Evolutionary conservation across 116 monocot genomes (phyloP).

Genomic region (Trichopus zeylanicus): DNA sequence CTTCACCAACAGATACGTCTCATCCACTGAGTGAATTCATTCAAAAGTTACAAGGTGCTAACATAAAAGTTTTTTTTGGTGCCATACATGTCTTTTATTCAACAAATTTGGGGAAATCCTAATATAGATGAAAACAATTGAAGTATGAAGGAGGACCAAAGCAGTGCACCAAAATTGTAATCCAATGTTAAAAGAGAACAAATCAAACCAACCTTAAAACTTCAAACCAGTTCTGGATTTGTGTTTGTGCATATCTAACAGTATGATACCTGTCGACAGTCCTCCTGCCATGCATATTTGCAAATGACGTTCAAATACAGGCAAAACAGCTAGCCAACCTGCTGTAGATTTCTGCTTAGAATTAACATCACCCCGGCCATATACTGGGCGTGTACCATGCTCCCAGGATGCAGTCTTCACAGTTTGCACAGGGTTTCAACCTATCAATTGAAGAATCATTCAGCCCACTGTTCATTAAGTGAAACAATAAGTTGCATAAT

Average conservation of each 20-base stretch:
- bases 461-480: conserved; percentile 4
- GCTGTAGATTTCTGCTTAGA: conserved; percentile 86
- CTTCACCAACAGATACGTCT: too few relatives aligned
- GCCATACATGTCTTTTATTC: too few relatives aligned
- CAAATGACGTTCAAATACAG: conserved; percentile 99
- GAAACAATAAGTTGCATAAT: not conserved
- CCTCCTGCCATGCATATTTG: conserved; percentile 97
- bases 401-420: conserved; percentile 92
- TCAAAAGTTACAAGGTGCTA: too few relatives aligned
- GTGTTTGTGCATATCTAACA: not conserved
- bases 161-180: too few relatives aligned
- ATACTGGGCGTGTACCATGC: conserved; percentile 85
- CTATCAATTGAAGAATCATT: conserved; percentile 23
- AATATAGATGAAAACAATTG: too few relatives aligned
- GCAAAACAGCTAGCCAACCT: conserved; percentile 94
- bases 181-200: not conserved
- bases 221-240: too few relatives aligned
- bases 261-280: conserved; percentile 61
- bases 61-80: too few relatives aligned
- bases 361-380: conserved; percentile 92
- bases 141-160: too few relatives aligned
- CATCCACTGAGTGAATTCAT: too few relatives aligned
- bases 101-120: too few relatives aligned
- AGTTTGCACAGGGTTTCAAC: conserved; percentile 67
- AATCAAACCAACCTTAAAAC: not conserved